Conservation (phyloP, 495 filamentous ascomycete species). For the Podospora australis region DNA sequence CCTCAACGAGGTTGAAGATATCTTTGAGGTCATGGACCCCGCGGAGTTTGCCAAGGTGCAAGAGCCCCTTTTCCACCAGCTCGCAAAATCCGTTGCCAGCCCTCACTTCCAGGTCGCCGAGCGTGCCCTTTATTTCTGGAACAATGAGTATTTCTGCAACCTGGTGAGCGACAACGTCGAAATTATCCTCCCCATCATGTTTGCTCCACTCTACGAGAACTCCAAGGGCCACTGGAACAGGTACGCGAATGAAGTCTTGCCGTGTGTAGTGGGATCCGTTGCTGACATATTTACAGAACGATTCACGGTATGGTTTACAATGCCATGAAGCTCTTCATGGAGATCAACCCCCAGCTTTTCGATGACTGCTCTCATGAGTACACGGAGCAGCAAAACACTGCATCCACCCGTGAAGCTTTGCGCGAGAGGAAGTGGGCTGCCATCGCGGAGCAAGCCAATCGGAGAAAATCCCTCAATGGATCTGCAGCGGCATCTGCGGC, state of each 20-base stretch:
- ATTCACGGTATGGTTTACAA: constrained; percentile 99
- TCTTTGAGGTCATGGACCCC: constrained; percentile 99
- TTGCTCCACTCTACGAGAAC: constrained; percentile 96
- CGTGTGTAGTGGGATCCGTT: no score
- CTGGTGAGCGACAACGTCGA: constrained; percentile 98
- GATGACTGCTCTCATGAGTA: constrained; percentile 98
- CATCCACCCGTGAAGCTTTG: constrained; percentile 65
- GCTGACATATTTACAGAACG: constrained; percentile 51
- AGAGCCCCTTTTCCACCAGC: constrained; percentile 91
- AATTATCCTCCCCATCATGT: constrained; percentile 98
- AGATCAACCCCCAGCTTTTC: constrained; percentile 97
- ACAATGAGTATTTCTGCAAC: constrained; percentile 99
- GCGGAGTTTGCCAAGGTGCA: constrained; percentile 98
- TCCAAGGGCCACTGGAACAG: constrained; percentile 99
- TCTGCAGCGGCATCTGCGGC: constrained; percentile 8
- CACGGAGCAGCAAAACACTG: constrained; percentile 89
- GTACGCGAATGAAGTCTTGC: constrained; percentile 43
- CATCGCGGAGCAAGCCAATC: constrained; percentile 70
- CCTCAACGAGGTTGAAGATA: constrained; percentile 98
- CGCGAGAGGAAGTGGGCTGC: constrained; percentile 83
- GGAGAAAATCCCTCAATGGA: constrained; percentile 39
- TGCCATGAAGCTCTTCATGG: constrained; percentile 99
- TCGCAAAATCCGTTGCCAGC: constrained; percentile 96
- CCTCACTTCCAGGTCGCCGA: constrained; percentile 99
- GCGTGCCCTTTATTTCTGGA: constrained; percentile 98